A percentile compares a stretch with the other conserved stretches of the same genome.
phyloP scores from a whole-genome alignment of 306 rosid genomes.

The Quercus agrifolia region DNA sequence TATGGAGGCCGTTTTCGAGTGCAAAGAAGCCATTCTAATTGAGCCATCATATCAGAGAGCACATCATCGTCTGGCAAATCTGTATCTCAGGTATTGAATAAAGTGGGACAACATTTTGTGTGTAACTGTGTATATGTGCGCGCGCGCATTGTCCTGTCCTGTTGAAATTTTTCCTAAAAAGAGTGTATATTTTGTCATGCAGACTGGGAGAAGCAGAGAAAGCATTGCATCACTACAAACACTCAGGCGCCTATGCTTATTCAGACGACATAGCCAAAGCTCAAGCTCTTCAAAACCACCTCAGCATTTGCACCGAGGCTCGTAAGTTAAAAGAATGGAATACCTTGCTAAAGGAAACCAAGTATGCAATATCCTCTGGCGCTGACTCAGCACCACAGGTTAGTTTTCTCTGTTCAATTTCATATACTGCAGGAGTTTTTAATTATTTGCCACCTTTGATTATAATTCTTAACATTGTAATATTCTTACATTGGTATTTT shows the following conservation, averaged over 20 bases:
- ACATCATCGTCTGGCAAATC: conserved; percentile 75
- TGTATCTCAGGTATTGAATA: conserved; percentile 67
- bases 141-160: background rate
- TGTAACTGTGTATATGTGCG: background rate
- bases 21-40: conserved; percentile 67
- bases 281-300: conserved; percentile 56
- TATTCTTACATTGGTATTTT: background rate
- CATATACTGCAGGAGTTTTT: too few relatives aligned
- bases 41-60: conserved; percentile 84
- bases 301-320: conserved; percentile 57
- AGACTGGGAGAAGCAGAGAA: conserved; percentile 85
- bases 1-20: conserved; percentile 56
- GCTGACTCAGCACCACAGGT: conserved; percentile 83
- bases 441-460: background rate
- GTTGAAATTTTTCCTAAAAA: conserved; percentile 10
- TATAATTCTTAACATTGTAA: background rate
- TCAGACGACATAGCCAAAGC: conserved; percentile 39
- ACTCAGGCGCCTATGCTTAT: conserved; percentile 39
- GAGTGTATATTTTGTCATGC: conserved; percentile 17
- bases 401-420: conserved; percentile 12
- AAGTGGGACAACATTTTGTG: background rate
- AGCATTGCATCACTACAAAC: conserved; percentile 54
- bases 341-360: conserved; percentile 57
- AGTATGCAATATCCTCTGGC: conserved; percentile 60
- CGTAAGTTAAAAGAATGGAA: conserved; percentile 64